Evolutionary conservation across 106 monocot genomes (phyloP).

Genomic region (Dendrobium huoshanense): DNA sequence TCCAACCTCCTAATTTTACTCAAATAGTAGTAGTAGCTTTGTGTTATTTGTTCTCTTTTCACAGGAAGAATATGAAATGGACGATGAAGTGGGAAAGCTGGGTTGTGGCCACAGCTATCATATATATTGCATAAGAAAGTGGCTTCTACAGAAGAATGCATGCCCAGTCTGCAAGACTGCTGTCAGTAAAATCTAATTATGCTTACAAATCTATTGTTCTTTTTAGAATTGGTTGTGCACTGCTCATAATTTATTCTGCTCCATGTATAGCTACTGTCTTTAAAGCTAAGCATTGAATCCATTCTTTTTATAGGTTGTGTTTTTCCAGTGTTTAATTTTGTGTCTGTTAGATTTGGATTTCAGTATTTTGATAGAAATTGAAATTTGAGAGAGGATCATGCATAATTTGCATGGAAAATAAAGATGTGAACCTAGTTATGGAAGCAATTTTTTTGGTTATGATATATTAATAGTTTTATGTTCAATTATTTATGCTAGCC

Average conservation of each 20-base stretch:
- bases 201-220: not conserved
- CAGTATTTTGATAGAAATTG: too few relatives aligned
- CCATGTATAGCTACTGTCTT: not conserved
- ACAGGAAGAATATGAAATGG: slow-evolving; percentile 86
- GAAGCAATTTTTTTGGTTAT: too few relatives aligned
- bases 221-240: not conserved
- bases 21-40: slow-evolving; percentile 57
- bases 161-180: slow-evolving; percentile 93
- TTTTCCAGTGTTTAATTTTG: too few relatives aligned
- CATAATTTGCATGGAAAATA: too few relatives aligned
- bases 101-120: slow-evolving; percentile 85
- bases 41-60: slow-evolving; percentile 15
- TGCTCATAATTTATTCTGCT: slow-evolving; percentile 1
- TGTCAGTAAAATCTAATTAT: slow-evolving; percentile 30
- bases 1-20: too few relatives aligned
- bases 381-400: too few relatives aligned
- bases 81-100: slow-evolving; percentile 75
- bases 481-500: too few relatives aligned
- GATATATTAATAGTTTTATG: too few relatives aligned
- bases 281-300: slow-evolving; percentile 4
- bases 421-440: too few relatives aligned
- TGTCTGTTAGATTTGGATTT: too few relatives aligned
- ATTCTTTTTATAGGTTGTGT: slow-evolving; percentile 5
- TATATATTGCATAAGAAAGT: slow-evolving; percentile 75
- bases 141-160: slow-evolving; percentile 84